phyloP scores from a whole-genome alignment of 208 protist species.

The Crithidia bombi region DNA sequence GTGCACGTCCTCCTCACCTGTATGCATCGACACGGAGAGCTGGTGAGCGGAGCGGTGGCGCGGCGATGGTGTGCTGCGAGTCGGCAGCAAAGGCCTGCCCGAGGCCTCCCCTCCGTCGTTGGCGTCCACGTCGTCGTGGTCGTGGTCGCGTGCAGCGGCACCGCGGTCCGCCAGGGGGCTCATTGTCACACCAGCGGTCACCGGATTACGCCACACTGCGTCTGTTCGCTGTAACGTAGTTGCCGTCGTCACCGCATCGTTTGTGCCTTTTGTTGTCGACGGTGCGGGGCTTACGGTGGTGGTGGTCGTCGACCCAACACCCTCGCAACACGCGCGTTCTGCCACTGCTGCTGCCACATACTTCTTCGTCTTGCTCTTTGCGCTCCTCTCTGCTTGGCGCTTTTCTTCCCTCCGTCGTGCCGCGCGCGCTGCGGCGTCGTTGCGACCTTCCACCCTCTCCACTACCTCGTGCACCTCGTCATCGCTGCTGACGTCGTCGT shows the following conservation, averaged over 20 bases:
- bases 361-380: slow-evolving; percentile 16
- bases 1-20: background rate
- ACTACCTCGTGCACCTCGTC: background rate
- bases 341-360: background rate
- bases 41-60: background rate
- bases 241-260: background rate
- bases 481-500: slow-evolving; percentile 5
- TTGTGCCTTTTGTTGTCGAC: no score
- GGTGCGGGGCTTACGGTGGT: no score
- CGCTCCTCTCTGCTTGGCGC: background rate
- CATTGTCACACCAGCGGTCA: background rate
- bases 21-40: background rate
- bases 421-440: slow-evolving; percentile 17
- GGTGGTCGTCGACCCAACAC: no score
- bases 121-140: background rate
- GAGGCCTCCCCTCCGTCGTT: slow-evolving; percentile 17
- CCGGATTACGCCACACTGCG: background rate
- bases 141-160: no score
- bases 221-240: background rate
- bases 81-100: slow-evolving; percentile 2
- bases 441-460: background rate
- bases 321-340: no score
- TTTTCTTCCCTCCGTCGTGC: slow-evolving; percentile 13
- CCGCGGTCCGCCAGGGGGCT: background rate
- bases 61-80: background rate